These are phyloP conservation scores for Leccinum subgranulosum DNA, from an alignment of 768 basidiomycete genomes.

Conservation along the genomic window DNA sequence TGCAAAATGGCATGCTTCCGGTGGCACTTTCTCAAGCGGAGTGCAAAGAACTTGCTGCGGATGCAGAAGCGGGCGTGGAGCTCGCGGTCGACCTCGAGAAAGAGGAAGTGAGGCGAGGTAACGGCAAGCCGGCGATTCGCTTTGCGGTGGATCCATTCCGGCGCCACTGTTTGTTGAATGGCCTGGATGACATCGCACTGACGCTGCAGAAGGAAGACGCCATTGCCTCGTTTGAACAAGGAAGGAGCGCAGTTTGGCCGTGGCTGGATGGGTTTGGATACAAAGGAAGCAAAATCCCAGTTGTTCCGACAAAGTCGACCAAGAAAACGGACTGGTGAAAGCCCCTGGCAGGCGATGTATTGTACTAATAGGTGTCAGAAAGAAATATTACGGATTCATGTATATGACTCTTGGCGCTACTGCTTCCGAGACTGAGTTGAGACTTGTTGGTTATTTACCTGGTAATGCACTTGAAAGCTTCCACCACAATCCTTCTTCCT, in stretches of 20 bases:
- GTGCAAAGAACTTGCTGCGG: constrained; percentile 68
- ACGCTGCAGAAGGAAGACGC: constrained; percentile 75
- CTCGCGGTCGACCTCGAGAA: constrained; percentile 85
- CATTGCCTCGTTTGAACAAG: constrained; percentile 80
- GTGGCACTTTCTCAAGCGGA: constrained; percentile 66
- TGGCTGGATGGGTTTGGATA: constrained; percentile 98
- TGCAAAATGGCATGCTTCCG: constrained; percentile 94
- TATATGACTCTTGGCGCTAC: not conserved
- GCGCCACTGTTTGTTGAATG: constrained; percentile 90
- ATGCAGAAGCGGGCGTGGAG: constrained; percentile 72
- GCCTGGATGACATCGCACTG: constrained; percentile 93
- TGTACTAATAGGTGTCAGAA: not conserved
- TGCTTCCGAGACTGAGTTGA: constrained; percentile 15
- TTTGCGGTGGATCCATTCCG: constrained; percentile 91
- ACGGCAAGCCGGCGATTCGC: constrained; percentile 66
- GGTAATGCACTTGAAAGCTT: constrained; percentile 3
- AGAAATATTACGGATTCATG: not conserved
- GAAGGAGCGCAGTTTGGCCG: constrained; percentile 78
- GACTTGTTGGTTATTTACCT: constrained; percentile 8
- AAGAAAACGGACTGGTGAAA: constrained; percentile 73
- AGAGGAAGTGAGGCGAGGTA: constrained; percentile 69
- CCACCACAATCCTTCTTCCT: not conserved
- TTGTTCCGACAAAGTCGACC: constrained; percentile 36
- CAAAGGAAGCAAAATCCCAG: constrained; percentile 71
- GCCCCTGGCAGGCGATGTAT: not conserved